A percentile compares a stretch with the other conserved stretches of the same genome.
Conservation (phyloP, 176 grass and related monocot genomes). For the Microstegium vimineum region DNA sequence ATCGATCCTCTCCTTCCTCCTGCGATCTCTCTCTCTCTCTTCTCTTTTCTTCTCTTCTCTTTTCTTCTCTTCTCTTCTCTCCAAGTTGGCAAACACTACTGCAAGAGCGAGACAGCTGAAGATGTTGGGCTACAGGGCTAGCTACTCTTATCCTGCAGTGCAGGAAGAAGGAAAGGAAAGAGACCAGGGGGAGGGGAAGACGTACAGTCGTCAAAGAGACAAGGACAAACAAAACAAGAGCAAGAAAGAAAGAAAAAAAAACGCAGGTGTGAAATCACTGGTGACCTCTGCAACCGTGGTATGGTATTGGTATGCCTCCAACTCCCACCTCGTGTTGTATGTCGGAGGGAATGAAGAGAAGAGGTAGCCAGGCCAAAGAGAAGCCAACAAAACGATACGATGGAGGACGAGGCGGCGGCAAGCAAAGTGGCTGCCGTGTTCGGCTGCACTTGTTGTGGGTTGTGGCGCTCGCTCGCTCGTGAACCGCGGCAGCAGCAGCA, state of each 20-base stretch:
- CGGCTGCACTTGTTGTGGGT: neutral
- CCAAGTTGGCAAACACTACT: neutral
- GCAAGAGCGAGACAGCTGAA: neutral
- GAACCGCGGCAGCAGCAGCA: neutral
- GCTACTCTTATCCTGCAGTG: neutral
- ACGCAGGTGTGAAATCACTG: conserved; percentile 5
- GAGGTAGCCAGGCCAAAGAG: neutral
- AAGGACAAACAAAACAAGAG: neutral
- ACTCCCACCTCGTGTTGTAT: neutral
- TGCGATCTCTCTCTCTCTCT: neutral
- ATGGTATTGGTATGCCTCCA: neutral
- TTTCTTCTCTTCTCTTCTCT: neutral
- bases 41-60: neutral
- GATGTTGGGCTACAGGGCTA: neutral
- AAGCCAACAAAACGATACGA: neutral
- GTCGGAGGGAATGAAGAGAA: neutral
- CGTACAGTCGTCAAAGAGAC: no score
- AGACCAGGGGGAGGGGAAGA: no score
- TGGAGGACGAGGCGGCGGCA: neutral
- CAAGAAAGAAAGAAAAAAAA: neutral
- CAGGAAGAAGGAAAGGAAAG: neutral
- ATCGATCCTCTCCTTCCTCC: neutral
- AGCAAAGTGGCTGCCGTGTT: neutral
- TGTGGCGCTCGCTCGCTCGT: neutral
- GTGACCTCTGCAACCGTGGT: neutral